phyloP scores from a whole-genome alignment of 225 moss, liverwort and hornwort genomes.

The Physcomitrellopsis africana region DNA sequence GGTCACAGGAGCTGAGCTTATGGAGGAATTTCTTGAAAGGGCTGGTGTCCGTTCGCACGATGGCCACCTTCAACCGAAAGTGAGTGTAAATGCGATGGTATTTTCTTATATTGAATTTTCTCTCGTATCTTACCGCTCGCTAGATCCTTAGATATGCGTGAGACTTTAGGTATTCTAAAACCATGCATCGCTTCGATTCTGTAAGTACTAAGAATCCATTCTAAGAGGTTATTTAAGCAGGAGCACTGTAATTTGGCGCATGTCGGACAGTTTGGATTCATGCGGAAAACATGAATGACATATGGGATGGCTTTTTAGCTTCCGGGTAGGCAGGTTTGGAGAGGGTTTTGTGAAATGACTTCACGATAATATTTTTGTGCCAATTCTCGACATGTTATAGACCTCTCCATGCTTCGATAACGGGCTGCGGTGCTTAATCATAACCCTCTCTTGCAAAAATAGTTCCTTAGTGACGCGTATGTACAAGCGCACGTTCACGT shows the following conservation, averaged over 20 bases:
- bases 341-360: constrained; percentile 14
- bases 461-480: neutral
- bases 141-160: neutral
- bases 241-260: neutral
- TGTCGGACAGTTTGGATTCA: neutral
- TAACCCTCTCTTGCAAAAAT: neutral
- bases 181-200: neutral
- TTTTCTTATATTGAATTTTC: neutral
- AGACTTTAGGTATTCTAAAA: constrained; percentile 10
- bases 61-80: constrained; percentile 54
- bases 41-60: constrained; percentile 39
- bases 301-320: neutral
- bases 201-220: neutral
- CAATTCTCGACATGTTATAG: too few relatives aligned
- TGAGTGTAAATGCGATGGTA: constrained; percentile 7
- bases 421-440: neutral
- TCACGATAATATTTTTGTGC: neutral
- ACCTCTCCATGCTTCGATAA: too few relatives aligned
- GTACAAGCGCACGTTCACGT: neutral
- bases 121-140: neutral
- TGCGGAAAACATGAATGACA: neutral
- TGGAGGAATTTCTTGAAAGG: constrained; percentile 50
- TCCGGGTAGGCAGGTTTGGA: neutral
- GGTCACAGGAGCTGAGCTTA: constrained; percentile 25
- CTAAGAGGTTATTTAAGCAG: neutral